Conservation (phyloP, 108 stramenopile species). For the Nannochloropsis salina region DNA sequence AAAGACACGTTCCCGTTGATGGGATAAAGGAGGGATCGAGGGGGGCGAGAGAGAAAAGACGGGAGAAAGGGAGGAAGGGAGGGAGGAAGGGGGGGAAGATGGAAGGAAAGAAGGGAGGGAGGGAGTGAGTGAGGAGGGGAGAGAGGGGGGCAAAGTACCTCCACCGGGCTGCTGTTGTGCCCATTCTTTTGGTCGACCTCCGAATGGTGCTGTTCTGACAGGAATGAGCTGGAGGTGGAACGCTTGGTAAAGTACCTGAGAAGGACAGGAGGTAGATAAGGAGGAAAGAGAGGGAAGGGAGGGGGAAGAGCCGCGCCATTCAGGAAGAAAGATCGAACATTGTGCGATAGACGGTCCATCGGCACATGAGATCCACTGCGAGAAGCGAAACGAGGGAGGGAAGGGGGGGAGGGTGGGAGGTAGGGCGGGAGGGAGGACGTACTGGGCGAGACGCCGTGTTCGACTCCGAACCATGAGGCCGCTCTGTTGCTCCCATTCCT, state of each 20-base stretch:
- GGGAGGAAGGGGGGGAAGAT: background rate
- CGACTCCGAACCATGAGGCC: background rate
- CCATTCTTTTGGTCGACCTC: background rate
- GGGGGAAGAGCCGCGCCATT: background rate
- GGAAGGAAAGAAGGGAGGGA: background rate
- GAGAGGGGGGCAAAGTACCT: background rate
- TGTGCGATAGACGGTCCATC: background rate
- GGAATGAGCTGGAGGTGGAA: background rate
- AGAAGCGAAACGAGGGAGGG: background rate
- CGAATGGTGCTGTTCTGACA: background rate
- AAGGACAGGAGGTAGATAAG: background rate
- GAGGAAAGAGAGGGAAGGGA: background rate
- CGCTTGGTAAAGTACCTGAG: slow-evolving; percentile 7
- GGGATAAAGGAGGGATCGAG: background rate
- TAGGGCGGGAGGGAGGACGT: background rate
- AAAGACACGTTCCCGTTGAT: background rate
- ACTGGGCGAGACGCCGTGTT: background rate
- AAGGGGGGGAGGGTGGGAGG: background rate
- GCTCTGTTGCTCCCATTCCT: background rate
- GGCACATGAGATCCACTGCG: no score
- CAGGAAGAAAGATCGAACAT: background rate
- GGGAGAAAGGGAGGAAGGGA: background rate
- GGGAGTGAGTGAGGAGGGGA: background rate
- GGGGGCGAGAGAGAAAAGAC: background rate
- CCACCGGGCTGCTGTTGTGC: background rate